Base-by-base conservation (phyloP, 306 rosid species). In the Acacia confusa region DNA sequence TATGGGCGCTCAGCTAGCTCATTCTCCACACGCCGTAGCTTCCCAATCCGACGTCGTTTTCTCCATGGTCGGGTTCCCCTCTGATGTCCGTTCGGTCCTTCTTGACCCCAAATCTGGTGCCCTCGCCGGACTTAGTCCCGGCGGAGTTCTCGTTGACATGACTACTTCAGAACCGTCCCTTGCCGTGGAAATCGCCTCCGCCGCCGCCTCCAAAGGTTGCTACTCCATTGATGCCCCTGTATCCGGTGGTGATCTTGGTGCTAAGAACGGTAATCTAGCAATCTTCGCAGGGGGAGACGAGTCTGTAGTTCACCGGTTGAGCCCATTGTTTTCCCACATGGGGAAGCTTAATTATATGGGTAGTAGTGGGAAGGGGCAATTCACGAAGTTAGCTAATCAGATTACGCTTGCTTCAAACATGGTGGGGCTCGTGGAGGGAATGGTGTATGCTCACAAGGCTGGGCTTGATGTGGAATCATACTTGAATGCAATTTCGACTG, bases 141-240 rank as follows among this genome's bases (percentile, higher is more conserved):
- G 95, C 13, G 95, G 97, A 32, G 63, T 95, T 53, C 92, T 95
- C 55, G 89, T 95, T 5, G 98, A 95, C 84, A 95, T 92, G 98
- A 92, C 97, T 52, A 95, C 98, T 1, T 95, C 98, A 13, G 98
- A 92, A 13, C 98, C 98, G 47, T 90, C 97, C 72, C 97, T 95
- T 20, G 98, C 98, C 7, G 77, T 75, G 32, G 98, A 92, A 79
- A 89, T 94, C 70, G 86, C 90, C 22, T 65, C 78, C 1, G 86
- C 93, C 6, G 94, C 97, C 0, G 76, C 87, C 11, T 79, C 86
- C 15, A 88, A 87, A n/a, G 74, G 68, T 57, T 92, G 97, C 53
- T 20, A 73, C n/a, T 85, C 97, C 3, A 66, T 95, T 30, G 98
- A 95, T 52, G 97, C 98, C 0, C 98, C 95, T 0, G 98, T 95